Evolutionary conservation across 2,329 filamentous ascomycete species (phyloP).

Genomic region (Ophiostoma triangulosporum): DNA sequence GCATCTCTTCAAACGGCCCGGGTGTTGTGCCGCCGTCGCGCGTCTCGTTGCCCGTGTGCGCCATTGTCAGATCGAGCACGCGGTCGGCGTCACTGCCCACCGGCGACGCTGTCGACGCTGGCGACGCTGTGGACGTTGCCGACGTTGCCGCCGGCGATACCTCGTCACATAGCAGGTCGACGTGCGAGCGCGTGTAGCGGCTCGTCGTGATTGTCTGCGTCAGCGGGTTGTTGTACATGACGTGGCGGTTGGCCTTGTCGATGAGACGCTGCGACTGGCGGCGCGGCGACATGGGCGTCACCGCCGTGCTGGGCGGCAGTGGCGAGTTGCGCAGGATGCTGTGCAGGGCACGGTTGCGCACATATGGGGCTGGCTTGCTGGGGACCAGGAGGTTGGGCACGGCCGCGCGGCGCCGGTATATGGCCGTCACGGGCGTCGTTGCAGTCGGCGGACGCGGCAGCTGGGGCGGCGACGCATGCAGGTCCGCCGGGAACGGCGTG

Average conservation of each 20-base stretch:
- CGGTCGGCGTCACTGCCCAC: slow-evolving; percentile 24
- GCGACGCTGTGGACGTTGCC: slow-evolving; percentile 19
- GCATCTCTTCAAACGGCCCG: slow-evolving; percentile 50
- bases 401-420: slow-evolving; percentile 9
- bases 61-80: slow-evolving; percentile 34
- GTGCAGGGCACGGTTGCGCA: slow-evolving; percentile 42
- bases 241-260: slow-evolving; percentile 40
- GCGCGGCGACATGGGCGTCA: slow-evolving; percentile 37
- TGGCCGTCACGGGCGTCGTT: slow-evolving; percentile 13
- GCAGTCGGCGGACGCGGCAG: background rate
- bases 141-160: slow-evolving; percentile 31
- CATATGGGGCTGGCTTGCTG: slow-evolving; percentile 35
- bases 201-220: slow-evolving; percentile 51
- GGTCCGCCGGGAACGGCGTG: background rate
- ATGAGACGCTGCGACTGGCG: slow-evolving; percentile 40
- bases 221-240: slow-evolving; percentile 49
- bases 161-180: slow-evolving; percentile 48
- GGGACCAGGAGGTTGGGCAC: slow-evolving; percentile 19
- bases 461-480: slow-evolving; percentile 3
- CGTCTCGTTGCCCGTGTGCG: slow-evolving; percentile 40
- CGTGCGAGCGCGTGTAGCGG: slow-evolving; percentile 48
- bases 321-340: slow-evolving; percentile 56
- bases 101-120: slow-evolving; percentile 20
- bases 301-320: slow-evolving; percentile 37
- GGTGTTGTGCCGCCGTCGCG: slow-evolving; percentile 49